Evolutionary conservation across 768 basidiomycete genomes (phyloP), one percentile per base, ranked within the genome.

Genomic region (Coprinopsis cinerea): DNA sequence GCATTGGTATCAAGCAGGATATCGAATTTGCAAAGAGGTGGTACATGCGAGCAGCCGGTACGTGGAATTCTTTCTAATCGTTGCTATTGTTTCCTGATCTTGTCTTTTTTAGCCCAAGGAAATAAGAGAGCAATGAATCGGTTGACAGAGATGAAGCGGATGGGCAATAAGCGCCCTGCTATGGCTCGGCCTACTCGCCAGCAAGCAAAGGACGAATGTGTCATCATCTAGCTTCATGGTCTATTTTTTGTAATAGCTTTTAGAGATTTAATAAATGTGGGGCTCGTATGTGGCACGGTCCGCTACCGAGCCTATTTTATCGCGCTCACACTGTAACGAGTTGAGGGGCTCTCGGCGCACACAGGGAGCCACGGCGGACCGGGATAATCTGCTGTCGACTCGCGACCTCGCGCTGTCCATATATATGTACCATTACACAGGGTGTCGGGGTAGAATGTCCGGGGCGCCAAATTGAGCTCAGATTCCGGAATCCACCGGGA

Each of bases 31-130:
- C 96, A 17, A 97, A 95, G 69, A 79, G 88, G 57, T 98, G 95
- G 94, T 99, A 99, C 66, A 96, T 97, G 92, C 82, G 96, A 36
- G 94, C 96, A 28, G 96, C 96, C 58, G 94, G 95, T 97, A 60
- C 26, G 34, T 54, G 22, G 36, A 9, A 7, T 52, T 36, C 24
- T 27, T 51, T 24, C 24, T 39, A 42, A 18, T 35, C 37, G 42
- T 42, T 18, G 11, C 25, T 28, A 27, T 26, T 28, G 25, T 17
- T 57, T 15, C 48, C 17, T 48, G 36, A 30, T 28, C 25, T 25
- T 24, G 23, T 37, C 11, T 43, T 23, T 39, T 54, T 17, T 59
- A 96, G 94, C 92, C 2, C 95, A 97, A 79, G 90, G 91, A n/a
- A 95, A 98, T 69, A 94, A 92, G 67, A 84, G 94, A 30, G 95